phyloP scores from a whole-genome alignment of 352 stramenopile species.

The Phytophthora foliorum region DNA sequence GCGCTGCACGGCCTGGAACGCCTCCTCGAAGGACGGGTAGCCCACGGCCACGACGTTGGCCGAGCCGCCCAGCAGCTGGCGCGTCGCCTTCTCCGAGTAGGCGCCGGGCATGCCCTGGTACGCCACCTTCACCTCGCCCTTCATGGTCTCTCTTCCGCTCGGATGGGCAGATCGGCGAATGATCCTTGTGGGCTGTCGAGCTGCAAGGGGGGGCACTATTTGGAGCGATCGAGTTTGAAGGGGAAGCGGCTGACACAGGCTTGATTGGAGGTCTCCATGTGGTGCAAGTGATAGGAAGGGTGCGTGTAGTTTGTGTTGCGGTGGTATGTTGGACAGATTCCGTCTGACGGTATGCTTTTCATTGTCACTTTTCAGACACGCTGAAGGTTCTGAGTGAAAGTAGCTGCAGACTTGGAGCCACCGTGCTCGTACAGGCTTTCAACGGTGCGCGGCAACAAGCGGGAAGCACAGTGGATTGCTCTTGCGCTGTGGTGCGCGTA shows the following conservation, averaged over 20 bases:
- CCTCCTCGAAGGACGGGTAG: slow-evolving; percentile 50
- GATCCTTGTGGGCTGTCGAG: background rate
- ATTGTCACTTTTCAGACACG: no score
- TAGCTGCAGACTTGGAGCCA: no score
- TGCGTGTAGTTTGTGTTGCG: background rate
- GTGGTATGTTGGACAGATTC: background rate
- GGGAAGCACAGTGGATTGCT: no score
- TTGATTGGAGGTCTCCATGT: background rate
- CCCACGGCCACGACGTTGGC: slow-evolving; percentile 74
- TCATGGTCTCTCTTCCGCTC: slow-evolving; percentile 22
- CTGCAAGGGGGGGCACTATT: slow-evolving; percentile 6
- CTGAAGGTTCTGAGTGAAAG: no score
- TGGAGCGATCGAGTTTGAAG: background rate
- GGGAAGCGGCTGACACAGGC: background rate
- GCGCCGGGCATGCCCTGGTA: slow-evolving; percentile 97
- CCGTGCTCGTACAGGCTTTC: no score
- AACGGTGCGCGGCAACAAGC: no score
- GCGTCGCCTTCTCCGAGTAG: slow-evolving; percentile 97
- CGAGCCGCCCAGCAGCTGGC: slow-evolving; percentile 88
- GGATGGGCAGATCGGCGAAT: slow-evolving; percentile 7
- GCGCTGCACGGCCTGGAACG: slow-evolving; percentile 72
- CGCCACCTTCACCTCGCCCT: slow-evolving; percentile 86
- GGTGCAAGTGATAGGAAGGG: background rate
- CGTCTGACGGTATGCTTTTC: no score
- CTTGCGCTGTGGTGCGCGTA: no score